Evolutionary conservation across 371 early-diverging fungal species (phyloP).

Genomic region (Mucor circinelloides): DNA sequence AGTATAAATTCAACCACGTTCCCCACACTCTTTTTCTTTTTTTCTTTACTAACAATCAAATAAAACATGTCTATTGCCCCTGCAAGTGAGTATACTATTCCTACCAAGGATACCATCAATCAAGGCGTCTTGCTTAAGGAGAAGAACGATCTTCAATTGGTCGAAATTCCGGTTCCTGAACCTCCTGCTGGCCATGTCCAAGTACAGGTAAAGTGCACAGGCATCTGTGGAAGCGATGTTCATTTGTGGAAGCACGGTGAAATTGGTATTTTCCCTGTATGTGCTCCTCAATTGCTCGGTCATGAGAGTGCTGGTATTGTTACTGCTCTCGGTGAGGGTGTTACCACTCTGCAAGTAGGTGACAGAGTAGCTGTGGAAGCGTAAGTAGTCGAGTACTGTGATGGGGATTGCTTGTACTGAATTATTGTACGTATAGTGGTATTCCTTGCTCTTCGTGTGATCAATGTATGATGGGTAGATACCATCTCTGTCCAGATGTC

Average conservation of each 20-base stretch:
- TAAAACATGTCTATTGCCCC: slow-evolving; percentile 19
- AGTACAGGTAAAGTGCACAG: slow-evolving; percentile 44
- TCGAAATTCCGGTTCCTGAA: slow-evolving; percentile 41
- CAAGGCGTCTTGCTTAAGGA: slow-evolving; percentile 38
- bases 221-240: slow-evolving; percentile 49
- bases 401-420: neutral
- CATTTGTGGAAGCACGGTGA: slow-evolving; percentile 50
- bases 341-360: slow-evolving; percentile 45
- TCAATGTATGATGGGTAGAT: slow-evolving; percentile 50
- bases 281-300: slow-evolving; percentile 35
- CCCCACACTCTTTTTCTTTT: slow-evolving; percentile 2
- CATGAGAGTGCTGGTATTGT: slow-evolving; percentile 45
- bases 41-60: neutral
- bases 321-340: slow-evolving; percentile 35
- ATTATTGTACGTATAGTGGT: slow-evolving; percentile 28
- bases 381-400: slow-evolving; percentile 21
- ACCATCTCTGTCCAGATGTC: slow-evolving; percentile 49
- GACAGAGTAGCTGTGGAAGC: slow-evolving; percentile 53
- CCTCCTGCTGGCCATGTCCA: slow-evolving; percentile 38
- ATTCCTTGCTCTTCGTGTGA: slow-evolving; percentile 49
- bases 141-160: slow-evolving; percentile 40
- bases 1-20: neutral
- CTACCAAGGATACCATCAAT: slow-evolving; percentile 29
- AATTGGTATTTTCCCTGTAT: slow-evolving; percentile 50
- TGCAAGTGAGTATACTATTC: slow-evolving; percentile 21